Evolutionary conservation across 805 yeast species (phyloP).

Genomic region (Nakazawaea peltata): DNA sequence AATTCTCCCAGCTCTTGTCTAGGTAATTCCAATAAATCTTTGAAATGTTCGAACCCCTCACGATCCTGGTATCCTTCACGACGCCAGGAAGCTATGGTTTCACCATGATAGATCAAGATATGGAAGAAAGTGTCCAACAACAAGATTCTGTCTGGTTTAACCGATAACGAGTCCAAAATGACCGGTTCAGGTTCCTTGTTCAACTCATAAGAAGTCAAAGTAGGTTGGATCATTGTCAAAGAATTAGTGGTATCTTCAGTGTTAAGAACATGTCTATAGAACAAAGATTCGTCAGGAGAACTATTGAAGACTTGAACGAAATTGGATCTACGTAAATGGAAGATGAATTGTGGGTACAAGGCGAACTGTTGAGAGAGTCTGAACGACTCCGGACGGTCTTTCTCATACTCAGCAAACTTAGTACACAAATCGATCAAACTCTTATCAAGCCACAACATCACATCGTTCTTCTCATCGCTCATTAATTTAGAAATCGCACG

Average conservation of each 20-base stretch:
- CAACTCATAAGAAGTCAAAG: slow-evolving; percentile 49
- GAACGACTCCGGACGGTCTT: slow-evolving; percentile 40
- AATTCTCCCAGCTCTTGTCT: slow-evolving; percentile 59
- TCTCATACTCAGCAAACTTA: slow-evolving; percentile 38
- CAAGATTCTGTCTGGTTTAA: slow-evolving; percentile 47
- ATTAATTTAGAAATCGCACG: slow-evolving; percentile 37
- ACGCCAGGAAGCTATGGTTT: slow-evolving; percentile 60
- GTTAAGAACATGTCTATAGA: slow-evolving; percentile 51
- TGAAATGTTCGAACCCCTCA: slow-evolving; percentile 52
- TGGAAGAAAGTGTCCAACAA: slow-evolving; percentile 65
- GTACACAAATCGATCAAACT: slow-evolving; percentile 37
- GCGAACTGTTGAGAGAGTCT: slow-evolving; percentile 40
- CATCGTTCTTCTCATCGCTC: slow-evolving; percentile 27
- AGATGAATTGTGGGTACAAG: slow-evolving; percentile 59
- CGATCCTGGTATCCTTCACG: slow-evolving; percentile 53
- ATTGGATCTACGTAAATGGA: slow-evolving; percentile 58
- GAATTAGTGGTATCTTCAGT: slow-evolving; percentile 56
- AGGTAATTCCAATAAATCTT: slow-evolving; percentile 52
- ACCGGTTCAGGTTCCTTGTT: slow-evolving; percentile 57
- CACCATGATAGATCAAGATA: slow-evolving; percentile 59
- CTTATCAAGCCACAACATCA: slow-evolving; percentile 42
- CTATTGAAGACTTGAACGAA: slow-evolving; percentile 60
- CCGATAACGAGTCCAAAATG: slow-evolving; percentile 53
- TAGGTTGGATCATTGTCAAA: slow-evolving; percentile 63
- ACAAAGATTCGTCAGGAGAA: slow-evolving; percentile 68